Conservation (phyloP, 2,329 filamentous ascomycete species). For the Orbilia blumenaviensis region DNA sequence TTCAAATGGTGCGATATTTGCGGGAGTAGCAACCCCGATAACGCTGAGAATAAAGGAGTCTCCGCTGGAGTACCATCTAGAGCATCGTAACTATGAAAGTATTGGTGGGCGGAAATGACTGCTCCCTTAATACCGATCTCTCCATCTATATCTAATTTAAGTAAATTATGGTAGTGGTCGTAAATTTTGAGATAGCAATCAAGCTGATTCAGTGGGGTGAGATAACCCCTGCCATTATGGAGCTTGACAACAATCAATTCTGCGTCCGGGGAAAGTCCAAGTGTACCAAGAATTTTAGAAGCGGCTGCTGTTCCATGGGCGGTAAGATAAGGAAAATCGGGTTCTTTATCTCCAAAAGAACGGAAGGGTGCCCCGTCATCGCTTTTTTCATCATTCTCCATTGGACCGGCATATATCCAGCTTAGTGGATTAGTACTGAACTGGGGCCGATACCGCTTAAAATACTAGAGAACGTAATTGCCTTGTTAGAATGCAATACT, state of each 20-base stretch:
- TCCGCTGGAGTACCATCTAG: no score
- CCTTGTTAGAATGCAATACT: background rate
- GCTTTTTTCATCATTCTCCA: background rate
- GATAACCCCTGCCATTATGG: background rate
- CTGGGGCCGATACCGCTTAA: background rate
- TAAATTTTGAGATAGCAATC: background rate
- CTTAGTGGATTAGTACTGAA: background rate
- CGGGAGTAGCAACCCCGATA: no score
- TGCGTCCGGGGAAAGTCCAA: background rate
- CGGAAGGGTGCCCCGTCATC: background rate
- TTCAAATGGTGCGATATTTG: no score
- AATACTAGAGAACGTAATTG: background rate
- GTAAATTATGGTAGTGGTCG: background rate
- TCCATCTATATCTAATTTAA: background rate
- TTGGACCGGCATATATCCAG: background rate
- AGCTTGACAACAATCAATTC: background rate
- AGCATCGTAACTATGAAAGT: no score
- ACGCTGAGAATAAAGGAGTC: no score
- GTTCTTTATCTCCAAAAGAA: background rate
- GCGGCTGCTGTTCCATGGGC: background rate
- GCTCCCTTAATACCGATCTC: background rate
- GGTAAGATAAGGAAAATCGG: background rate
- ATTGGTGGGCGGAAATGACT: background rate
- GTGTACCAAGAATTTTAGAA: background rate
- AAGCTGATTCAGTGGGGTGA: background rate